Evolutionary conservation across 2,329 filamentous ascomycete genomes (phyloP), one percentile per base, ranked within the genome.

Genomic region (Rasamsonia emersonii): DNA sequence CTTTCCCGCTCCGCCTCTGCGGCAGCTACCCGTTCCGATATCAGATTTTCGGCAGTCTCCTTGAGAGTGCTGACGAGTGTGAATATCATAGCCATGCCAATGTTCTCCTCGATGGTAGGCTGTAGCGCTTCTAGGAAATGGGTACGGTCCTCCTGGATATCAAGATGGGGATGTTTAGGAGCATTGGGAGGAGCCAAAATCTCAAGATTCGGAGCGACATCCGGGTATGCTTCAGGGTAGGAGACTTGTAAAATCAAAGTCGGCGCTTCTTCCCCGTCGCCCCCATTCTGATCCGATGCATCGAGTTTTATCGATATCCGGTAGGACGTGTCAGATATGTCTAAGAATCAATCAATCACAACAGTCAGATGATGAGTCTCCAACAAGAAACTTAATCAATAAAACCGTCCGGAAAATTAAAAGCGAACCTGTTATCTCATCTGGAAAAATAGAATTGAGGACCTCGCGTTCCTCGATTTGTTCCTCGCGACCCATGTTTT

Each of bases 71-170:
- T 85, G 33, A 93, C 82, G 15, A 98, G 67, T 0, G 89, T 86
- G 61, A 96, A 98, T 1, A 98, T 67, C 91, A 98, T 98, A 34
- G 86, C 84, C 81, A 96, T 96, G 41, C 91, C 91, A 38, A 96
- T 64, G 46, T 88, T 96, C 59, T 98, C 91, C 55, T 91, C 79
- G 20, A 95, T 82, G 0, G 80, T 83, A 10, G 81, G 77, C 23
- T 76, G 60, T 9, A 96, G 67, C 2, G 74, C 72, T 30, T 77
- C 68, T 10, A 96, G 73, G 9, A 98, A 75, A 32, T 63, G 61
- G 11, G 75, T 69, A 54, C 85, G 86, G 67, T 98, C 91, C 29
- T 82, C 77, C 47, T 80, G 72, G 28, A 96, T 70, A 53, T 80
- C 82, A 58, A 98, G 79, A 51, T 82, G 74, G 17, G 75, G 71